Percentiles rank a stretch among this genome's conserved stretches.
Evolutionary conservation across 2,329 filamentous ascomycete genomes (phyloP).

Genomic region (Didymella glomerata): DNA sequence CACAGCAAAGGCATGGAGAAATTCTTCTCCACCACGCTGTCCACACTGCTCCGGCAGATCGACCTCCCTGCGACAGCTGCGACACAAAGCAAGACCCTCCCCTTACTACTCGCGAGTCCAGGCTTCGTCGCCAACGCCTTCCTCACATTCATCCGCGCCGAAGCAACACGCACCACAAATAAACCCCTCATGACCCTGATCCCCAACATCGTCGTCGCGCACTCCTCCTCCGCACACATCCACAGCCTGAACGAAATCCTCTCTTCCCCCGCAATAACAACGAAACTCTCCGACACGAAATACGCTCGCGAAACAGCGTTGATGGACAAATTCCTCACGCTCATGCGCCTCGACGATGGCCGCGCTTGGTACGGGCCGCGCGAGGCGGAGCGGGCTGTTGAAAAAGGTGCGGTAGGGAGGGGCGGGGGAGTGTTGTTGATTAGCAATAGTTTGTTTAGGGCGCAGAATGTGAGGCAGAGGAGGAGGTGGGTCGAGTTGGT

Average conservation of each 20-base stretch:
- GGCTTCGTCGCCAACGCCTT: constrained; percentile 88
- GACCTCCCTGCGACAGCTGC: constrained; percentile 63
- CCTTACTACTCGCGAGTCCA: constrained; percentile 84
- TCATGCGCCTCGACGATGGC: constrained; percentile 83
- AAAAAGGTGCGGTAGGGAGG: constrained; percentile 85
- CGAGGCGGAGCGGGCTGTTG: constrained; percentile 83
- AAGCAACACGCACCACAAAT: constrained; percentile 72
- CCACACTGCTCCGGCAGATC: constrained; percentile 78
- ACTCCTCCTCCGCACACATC: constrained; percentile 84
- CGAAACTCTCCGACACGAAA: constrained; percentile 83
- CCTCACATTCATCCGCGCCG: constrained; percentile 72
- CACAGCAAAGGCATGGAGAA: constrained; percentile 75
- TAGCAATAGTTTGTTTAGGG: constrained; percentile 86
- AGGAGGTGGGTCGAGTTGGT: constrained; percentile 85
- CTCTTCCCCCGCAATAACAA: constrained; percentile 78
- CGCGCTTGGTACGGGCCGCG: constrained; percentile 88
- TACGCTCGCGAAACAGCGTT: constrained; percentile 83
- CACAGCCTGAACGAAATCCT: constrained; percentile 90
- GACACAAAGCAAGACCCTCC: constrained; percentile 52
- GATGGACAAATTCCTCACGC: constrained; percentile 83
- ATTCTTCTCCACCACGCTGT: constrained; percentile 81
- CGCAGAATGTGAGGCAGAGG: constrained; percentile 77
- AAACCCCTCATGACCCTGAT: constrained; percentile 72
- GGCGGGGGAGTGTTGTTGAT: constrained; percentile 87
- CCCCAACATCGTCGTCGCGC: constrained; percentile 74